phyloP scores from a whole-genome alignment of 1,284 basidiomycete genomes.

The Ustilago xerochloae region DNA sequence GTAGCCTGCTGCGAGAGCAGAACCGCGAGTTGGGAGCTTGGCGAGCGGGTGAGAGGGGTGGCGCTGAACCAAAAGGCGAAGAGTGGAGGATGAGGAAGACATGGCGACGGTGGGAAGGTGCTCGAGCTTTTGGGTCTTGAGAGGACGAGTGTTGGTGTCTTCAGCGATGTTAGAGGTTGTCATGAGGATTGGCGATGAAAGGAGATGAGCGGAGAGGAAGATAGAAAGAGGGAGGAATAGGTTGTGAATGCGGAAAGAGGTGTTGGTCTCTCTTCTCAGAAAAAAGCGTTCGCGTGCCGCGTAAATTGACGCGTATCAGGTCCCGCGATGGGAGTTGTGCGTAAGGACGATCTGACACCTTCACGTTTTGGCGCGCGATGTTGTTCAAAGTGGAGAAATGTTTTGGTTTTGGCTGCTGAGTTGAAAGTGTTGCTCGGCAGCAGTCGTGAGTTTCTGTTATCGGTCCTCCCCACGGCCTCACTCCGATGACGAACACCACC shows the following conservation, averaged over 20 bases:
- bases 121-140: slow-evolving; percentile 23
- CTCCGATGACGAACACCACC: not conserved
- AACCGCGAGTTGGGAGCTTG: slow-evolving; percentile 86
- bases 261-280: slow-evolving; percentile 24
- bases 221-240: not conserved
- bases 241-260: not conserved
- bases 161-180: slow-evolving; percentile 1
- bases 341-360: slow-evolving; percentile 1
- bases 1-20: slow-evolving; percentile 86
- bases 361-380: not conserved
- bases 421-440: not conserved
- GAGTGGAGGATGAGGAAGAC: slow-evolving; percentile 17
- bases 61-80: slow-evolving; percentile 81
- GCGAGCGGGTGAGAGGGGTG: slow-evolving; percentile 79
- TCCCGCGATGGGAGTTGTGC: not conserved
- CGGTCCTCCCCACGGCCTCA: not conserved
- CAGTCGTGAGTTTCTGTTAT: slow-evolving; percentile 2
- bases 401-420: slow-evolving; percentile 9
- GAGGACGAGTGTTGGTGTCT: not conserved
- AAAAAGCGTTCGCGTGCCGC: slow-evolving; percentile 19
- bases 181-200: not conserved
- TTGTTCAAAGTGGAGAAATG: slow-evolving; percentile 5
- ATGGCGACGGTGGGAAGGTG: slow-evolving; percentile 14
- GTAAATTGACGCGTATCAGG: slow-evolving; percentile 29
- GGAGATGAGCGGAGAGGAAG: not conserved